These are phyloP conservation scores for Alisma plantagoaquatica DNA, from an alignment of 106 monocot species.

Conservation along the genomic window DNA sequence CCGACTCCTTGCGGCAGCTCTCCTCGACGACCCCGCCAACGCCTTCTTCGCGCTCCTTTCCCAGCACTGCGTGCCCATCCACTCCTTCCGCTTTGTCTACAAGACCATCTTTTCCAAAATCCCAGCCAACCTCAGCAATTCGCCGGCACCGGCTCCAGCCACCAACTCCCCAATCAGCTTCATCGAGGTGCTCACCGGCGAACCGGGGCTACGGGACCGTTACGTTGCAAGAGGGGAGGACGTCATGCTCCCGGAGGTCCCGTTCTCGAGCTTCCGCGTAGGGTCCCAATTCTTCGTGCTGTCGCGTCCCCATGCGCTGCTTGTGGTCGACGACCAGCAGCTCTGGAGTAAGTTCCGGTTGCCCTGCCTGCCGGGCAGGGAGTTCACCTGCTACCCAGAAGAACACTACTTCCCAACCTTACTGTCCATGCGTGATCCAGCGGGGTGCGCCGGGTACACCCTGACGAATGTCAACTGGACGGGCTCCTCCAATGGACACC, in stretches of 20 bases:
- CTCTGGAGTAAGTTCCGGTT: slow-evolving; percentile 66
- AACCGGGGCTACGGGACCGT: slow-evolving; percentile 26
- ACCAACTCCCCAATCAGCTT: slow-evolving; percentile 21
- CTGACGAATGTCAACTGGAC: slow-evolving; percentile 80
- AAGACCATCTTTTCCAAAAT: slow-evolving; percentile 23
- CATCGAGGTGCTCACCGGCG: slow-evolving; percentile 45
- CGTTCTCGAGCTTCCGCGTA: slow-evolving; percentile 41
- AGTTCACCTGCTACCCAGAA: slow-evolving; percentile 64
- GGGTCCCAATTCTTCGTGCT: slow-evolving; percentile 79
- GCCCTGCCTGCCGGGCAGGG: slow-evolving; percentile 36
- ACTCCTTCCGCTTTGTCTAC: slow-evolving; percentile 53
- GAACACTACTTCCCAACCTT: slow-evolving; percentile 84
- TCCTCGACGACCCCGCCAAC: slow-evolving; percentile 61
- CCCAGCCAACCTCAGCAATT: no score
- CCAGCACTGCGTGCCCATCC: slow-evolving; percentile 64
- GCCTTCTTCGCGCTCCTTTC: slow-evolving; percentile 65
- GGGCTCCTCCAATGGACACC: slow-evolving; percentile 52
- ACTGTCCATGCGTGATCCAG: slow-evolving; percentile 54
- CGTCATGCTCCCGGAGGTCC: slow-evolving; percentile 70
- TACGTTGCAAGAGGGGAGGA: slow-evolving; percentile 61
- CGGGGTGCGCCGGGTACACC: slow-evolving; percentile 42
- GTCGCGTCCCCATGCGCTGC: slow-evolving; percentile 41
- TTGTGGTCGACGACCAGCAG: slow-evolving; percentile 47
- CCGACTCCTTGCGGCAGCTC: slow-evolving; percentile 59
- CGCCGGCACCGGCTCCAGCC: no score